These are phyloP conservation scores for Ascochyta rabiei DNA, from an alignment of 2,329 filamentous ascomycete genomes.

Conservation along the genomic window DNA sequence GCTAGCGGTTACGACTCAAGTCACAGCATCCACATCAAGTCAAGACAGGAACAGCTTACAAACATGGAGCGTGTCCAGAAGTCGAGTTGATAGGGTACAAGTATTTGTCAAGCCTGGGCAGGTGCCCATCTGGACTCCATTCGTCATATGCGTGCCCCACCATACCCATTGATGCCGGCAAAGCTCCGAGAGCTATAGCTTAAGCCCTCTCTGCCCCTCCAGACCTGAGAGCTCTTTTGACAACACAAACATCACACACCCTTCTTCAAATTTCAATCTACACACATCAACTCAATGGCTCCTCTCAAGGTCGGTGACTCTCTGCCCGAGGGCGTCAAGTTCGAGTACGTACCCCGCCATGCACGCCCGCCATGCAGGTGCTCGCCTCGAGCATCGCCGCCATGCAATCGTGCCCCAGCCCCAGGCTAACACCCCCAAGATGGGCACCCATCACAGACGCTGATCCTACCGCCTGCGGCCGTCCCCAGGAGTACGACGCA, in stretches of 20 bases:
- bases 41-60: constrained; percentile 9
- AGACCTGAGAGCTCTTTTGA: constrained; percentile 3
- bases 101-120: constrained; percentile 18
- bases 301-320: constrained; percentile 79
- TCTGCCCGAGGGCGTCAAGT: constrained; percentile 81
- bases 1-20: not conserved
- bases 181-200: constrained; percentile 17
- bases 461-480: constrained; percentile 75
- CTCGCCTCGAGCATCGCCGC: constrained; percentile 3
- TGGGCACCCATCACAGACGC: constrained; percentile 81
- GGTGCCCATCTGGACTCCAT: constrained; percentile 9
- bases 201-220: constrained; percentile 21
- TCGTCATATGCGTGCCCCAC: constrained; percentile 18
- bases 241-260: constrained; percentile 1
- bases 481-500: constrained; percentile 78
- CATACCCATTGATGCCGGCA: constrained; percentile 1
- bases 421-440: constrained; percentile 46
- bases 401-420: not conserved
- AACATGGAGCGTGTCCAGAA: not conserved
- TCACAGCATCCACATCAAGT: constrained; percentile 1
- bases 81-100: constrained; percentile 10
- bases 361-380: constrained; percentile 1
- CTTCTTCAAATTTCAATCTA: not conserved
- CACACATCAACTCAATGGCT: constrained; percentile 56
- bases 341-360: constrained; percentile 62